Conservation (phyloP, 257 asterid species). For the Ligustrum vulgare region DNA sequence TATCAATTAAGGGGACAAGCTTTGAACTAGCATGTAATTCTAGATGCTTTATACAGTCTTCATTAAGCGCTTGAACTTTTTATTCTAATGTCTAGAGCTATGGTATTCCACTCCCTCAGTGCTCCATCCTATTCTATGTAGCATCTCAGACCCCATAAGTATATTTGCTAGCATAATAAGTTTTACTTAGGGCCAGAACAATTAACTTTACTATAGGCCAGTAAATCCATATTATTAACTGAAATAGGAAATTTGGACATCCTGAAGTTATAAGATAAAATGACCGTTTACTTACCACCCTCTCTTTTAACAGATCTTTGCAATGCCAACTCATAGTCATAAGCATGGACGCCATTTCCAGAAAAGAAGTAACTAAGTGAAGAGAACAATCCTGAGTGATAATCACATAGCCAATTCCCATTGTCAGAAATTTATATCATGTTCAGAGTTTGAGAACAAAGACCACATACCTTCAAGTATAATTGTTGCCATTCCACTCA, state of each 20-base stretch:
- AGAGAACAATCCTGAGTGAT: slow-evolving; percentile 70
- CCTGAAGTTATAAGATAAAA: slow-evolving; percentile 1
- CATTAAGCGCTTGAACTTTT: not conserved
- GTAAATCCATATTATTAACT: not conserved
- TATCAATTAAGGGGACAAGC: not conserved
- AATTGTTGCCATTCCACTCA: slow-evolving; percentile 75
- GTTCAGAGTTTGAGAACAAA: slow-evolving; percentile 23
- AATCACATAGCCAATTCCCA: slow-evolving; percentile 26
- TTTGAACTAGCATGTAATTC: not conserved
- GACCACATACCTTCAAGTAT: slow-evolving; percentile 60
- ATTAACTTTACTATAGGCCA: slow-evolving; percentile 5
- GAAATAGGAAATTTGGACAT: slow-evolving; percentile 12
- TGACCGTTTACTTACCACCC: slow-evolving; percentile 47
- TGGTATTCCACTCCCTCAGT: not conserved
- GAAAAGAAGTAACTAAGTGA: slow-evolving; percentile 82
- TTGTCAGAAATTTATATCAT: slow-evolving; percentile 21
- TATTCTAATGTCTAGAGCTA: not conserved
- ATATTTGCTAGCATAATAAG: not conserved
- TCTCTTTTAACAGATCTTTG: slow-evolving; percentile 60
- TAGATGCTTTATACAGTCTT: not conserved
- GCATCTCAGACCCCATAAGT: not conserved
- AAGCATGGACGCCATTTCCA: slow-evolving; percentile 63
- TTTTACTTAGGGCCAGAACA: not conserved
- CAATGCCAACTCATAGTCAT: slow-evolving; percentile 69
- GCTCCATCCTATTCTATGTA: not conserved